These are phyloP conservation scores for Vaccinium vitisidaea DNA, from an alignment of 148 eudicot genomes.

Conservation along the genomic window DNA sequence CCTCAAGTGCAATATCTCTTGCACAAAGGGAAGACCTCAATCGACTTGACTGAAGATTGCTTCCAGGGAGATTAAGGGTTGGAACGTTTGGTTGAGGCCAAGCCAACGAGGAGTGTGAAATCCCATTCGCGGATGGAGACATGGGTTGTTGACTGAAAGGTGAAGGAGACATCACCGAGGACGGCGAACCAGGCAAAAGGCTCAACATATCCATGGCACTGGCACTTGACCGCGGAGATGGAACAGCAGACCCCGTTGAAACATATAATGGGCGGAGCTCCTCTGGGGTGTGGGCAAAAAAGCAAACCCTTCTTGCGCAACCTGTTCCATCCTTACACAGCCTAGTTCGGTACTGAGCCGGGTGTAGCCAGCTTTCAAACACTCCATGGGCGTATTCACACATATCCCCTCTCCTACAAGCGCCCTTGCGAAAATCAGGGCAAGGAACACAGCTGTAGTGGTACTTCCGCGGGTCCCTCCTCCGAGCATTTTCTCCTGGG, in stretches of 20 bases:
- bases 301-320: slow-evolving; percentile 20
- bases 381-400: slow-evolving; percentile 87
- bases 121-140: slow-evolving; percentile 57
- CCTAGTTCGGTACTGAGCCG: slow-evolving; percentile 39
- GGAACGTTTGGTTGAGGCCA: slow-evolving; percentile 72
- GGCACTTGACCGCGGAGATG: slow-evolving; percentile 52
- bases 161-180: slow-evolving; percentile 52
- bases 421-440: slow-evolving; percentile 73
- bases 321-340: slow-evolving; percentile 24
- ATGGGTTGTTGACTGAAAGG: slow-evolving; percentile 55
- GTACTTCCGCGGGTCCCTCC: slow-evolving; percentile 76
- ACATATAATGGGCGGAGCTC: slow-evolving; percentile 16
- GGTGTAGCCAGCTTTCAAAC: slow-evolving; percentile 53
- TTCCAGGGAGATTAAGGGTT: slow-evolving; percentile 65
- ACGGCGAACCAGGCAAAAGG: slow-evolving; percentile 72
- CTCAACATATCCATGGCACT: slow-evolving; percentile 64
- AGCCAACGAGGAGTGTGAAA: slow-evolving; percentile 35
- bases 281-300: slow-evolving; percentile 15
- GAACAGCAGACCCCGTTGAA: slow-evolving; percentile 60
- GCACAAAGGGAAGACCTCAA: slow-evolving; percentile 71
- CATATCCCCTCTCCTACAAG: slow-evolving; percentile 72
- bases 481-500: slow-evolving; percentile 86
- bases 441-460: slow-evolving; percentile 89
- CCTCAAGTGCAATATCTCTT: slow-evolving; percentile 56
- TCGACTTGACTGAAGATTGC: slow-evolving; percentile 69